Conservation (phyloP, 208 protist genomes). For the Wallacemonas sp. region DNA sequence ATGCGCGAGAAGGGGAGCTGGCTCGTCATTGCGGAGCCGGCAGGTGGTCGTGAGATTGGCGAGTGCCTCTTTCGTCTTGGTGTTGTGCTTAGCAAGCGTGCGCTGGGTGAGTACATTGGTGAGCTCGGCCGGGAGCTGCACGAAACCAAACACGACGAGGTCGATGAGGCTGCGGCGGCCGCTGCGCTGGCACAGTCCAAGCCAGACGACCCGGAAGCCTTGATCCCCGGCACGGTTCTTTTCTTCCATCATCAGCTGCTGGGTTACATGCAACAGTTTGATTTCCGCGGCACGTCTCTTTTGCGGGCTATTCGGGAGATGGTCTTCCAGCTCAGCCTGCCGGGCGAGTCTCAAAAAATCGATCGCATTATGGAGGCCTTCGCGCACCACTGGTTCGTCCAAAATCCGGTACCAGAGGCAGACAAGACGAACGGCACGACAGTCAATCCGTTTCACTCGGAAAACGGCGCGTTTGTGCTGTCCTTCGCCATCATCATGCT, state of each 20-base stretch:
- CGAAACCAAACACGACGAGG: neutral
- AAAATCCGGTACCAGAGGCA: constrained; percentile 43
- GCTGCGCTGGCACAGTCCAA: neutral
- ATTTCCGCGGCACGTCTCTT: constrained; percentile 77
- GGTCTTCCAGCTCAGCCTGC: constrained; percentile 81
- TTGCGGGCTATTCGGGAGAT: constrained; percentile 83
- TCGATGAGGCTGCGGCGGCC: constrained; percentile 7
- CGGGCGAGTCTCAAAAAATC: constrained; percentile 94
- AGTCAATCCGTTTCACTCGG: constrained; percentile 86
- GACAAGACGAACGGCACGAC: constrained; percentile 21
- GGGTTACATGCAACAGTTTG: constrained; percentile 81
- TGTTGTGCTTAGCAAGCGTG: constrained; percentile 80
- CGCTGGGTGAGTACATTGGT: constrained; percentile 86
- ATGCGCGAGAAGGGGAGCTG: constrained; percentile 14
- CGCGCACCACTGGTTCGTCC: constrained; percentile 75
- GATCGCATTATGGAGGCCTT: constrained; percentile 93
- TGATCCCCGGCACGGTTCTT: constrained; percentile 52
- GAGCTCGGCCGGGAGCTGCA: constrained; percentile 67
- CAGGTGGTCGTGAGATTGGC: constrained; percentile 77
- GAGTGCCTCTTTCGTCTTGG: constrained; percentile 74
- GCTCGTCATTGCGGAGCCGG: constrained; percentile 67
- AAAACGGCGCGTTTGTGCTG: constrained; percentile 92
- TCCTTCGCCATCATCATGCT: constrained; percentile 99
- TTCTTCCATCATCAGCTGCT: constrained; percentile 75
- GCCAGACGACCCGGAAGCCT: constrained; percentile 24